phyloP scores from a whole-genome alignment of 169 alveolate species.

The Theileria equi region DNA sequence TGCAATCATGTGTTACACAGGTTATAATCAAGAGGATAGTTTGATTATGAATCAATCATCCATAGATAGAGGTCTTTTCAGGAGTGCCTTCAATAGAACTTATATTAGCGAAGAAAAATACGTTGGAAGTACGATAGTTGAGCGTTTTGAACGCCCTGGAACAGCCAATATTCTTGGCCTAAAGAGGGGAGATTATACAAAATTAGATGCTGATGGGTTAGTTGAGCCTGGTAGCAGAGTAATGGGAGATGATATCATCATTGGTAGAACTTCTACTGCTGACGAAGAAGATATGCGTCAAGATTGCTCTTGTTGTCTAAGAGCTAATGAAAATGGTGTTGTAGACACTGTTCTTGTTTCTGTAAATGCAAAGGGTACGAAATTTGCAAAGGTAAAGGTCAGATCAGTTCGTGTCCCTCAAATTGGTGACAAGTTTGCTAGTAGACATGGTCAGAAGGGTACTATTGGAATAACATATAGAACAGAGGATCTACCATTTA shows the following conservation, averaged over 20 bases:
- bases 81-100: constrained; percentile 97
- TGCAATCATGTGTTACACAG: constrained; percentile 98
- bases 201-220: constrained; percentile 96
- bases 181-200: constrained; percentile 92
- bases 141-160: constrained; percentile 90
- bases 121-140: constrained; percentile 86
- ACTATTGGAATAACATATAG: constrained; percentile 99
- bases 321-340: constrained; percentile 94
- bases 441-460: constrained; percentile 99
- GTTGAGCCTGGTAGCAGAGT: constrained; percentile 97
- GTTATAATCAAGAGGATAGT: constrained; percentile 99
- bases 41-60: constrained; percentile 95
- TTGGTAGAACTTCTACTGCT: constrained; percentile 95
- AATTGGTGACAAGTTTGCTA: constrained; percentile 99
- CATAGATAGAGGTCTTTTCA: constrained; percentile 96
- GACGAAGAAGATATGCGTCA: constrained; percentile 77
- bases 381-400: constrained; percentile 94
- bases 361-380: constrained; percentile 91
- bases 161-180: constrained; percentile 79
- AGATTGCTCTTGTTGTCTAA: constrained; percentile 90
- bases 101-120: constrained; percentile 93
- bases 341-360: constrained; percentile 96
- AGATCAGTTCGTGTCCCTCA: constrained; percentile 94
- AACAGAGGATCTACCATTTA: constrained; percentile 98
- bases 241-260: constrained; percentile 96